These are phyloP conservation scores for Avena sativa DNA, from an alignment of 176 grass and related monocot genomes.

Conservation along the genomic window DNA sequence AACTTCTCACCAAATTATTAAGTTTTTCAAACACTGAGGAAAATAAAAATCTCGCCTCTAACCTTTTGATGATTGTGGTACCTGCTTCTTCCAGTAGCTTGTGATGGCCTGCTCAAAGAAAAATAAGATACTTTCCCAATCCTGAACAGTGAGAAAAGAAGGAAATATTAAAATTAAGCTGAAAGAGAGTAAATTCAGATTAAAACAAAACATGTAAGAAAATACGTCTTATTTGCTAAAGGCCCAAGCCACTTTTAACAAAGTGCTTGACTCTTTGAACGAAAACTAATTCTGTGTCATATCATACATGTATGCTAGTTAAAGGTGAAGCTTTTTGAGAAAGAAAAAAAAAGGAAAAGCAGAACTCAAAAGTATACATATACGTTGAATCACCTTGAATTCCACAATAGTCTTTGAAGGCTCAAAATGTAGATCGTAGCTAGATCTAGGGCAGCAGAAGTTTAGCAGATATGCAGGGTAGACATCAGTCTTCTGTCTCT, in stretches of 20 bases:
- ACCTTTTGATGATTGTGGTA: constrained; percentile 58
- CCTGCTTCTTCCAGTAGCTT: constrained; percentile 70
- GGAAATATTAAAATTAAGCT: constrained; percentile 32
- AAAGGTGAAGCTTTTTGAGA: constrained; percentile 39
- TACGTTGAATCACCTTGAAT: constrained; percentile 75
- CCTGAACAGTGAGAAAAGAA: constrained; percentile 51
- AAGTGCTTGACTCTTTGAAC: neutral
- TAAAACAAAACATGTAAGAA: constrained; percentile 6
- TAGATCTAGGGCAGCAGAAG: constrained; percentile 74
- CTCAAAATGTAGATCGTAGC: constrained; percentile 85
- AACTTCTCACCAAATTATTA: constrained; percentile 24
- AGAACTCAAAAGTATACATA: constrained; percentile 28
- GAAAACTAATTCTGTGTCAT: neutral
- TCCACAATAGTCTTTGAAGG: constrained; percentile 88
- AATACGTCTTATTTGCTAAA: constrained; percentile 9
- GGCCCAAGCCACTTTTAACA: neutral
- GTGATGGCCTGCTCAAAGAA: constrained; percentile 79
- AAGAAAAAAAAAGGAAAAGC: constrained; percentile 17
- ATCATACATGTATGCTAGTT: neutral
- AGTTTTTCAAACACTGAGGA: constrained; percentile 34
- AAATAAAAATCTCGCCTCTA: constrained; percentile 40
- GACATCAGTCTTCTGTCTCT: constrained; percentile 64
- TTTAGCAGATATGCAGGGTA: constrained; percentile 88
- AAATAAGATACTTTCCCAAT: constrained; percentile 78
- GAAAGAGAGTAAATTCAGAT: constrained; percentile 18